Base-by-base conservation (phyloP, 306 rosid genomes). In the Vigna hirtella region DNA sequence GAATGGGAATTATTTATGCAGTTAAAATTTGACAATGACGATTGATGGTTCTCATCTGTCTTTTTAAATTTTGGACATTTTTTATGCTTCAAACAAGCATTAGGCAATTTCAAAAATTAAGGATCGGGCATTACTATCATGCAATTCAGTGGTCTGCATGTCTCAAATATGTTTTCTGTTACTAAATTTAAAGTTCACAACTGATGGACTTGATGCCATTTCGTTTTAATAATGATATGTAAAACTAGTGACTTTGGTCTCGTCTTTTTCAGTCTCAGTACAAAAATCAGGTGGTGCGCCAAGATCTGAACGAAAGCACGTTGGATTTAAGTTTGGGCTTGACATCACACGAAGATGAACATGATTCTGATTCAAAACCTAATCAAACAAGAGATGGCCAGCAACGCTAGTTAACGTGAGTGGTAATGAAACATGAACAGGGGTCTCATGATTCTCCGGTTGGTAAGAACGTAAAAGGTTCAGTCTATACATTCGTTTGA, bases 271-370 rank as follows among this genome's bases (percentile, higher is more conserved):
- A 70, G 62, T 87, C 81, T 62, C 91, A 87, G 96, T 93, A 86
- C 51, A 86, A 86, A 45, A 83, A 79, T 81, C 90, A 86, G 74
- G 81, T 78, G 66, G 94, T 91, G 20, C 87, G 98, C 51, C 99
- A 95, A 88, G 99, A 95, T 87, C 89, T 95, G 84, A 95, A 93
- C 43, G 97, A 92, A 82, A 94, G 96, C 75, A 93, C 95, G 42
- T 77, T 95, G 89, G 97, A 95, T 85, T 87, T 95, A 77, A 86
- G 99, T 85, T 86, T 95, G 89, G 96, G 94, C 57, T 86, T 91
- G 87, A 93, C 91, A 59, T 91, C 87, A 20, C 91, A 85, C 58
- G 93, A 89, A 4, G 86, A 85, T 2, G 91, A 87, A n/a, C 83
- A 56, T 30, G 87, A 89, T 66, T 71, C 88, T 45, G 89, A 85